Evolutionary conservation across 768 basidiomycete genomes (phyloP).

Genomic region (Hirschioporus abietinus): DNA sequence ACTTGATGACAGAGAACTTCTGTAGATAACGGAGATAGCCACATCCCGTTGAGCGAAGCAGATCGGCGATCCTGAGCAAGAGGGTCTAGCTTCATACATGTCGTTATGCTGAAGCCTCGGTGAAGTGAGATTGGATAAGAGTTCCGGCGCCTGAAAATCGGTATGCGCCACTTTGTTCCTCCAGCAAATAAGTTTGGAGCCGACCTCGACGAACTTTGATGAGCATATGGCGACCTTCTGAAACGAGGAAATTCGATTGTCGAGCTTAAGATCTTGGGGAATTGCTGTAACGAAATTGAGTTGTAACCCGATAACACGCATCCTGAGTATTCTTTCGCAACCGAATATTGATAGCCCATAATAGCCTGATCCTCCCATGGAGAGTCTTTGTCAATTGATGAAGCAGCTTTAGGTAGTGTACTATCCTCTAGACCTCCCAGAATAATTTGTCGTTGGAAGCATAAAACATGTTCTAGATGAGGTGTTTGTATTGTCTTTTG

Average conservation of each 20-base stretch:
- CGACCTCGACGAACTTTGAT: background rate
- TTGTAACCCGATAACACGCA: background rate
- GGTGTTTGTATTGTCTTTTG: background rate
- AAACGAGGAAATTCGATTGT: background rate
- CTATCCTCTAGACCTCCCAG: background rate
- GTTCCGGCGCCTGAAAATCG: background rate
- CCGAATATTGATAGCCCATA: background rate
- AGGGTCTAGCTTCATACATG: background rate
- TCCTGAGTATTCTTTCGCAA: background rate
- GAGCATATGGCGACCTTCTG: background rate
- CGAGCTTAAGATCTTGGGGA: background rate
- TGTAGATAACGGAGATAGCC: background rate
- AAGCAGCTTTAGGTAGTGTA: background rate
- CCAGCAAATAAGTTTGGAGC: background rate
- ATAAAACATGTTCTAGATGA: background rate
- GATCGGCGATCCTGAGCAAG: background rate
- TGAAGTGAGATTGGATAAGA: background rate
- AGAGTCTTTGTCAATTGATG: background rate
- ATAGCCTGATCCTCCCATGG: background rate
- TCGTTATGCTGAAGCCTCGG: background rate
- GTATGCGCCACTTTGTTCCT: background rate
- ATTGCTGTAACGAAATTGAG: background rate
- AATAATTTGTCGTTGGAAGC: background rate
- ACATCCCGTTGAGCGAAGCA: background rate
- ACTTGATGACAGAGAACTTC: background rate